Conservation (phyloP, 768 basidiomycete species). For the Amanita pseudoporphyria region DNA sequence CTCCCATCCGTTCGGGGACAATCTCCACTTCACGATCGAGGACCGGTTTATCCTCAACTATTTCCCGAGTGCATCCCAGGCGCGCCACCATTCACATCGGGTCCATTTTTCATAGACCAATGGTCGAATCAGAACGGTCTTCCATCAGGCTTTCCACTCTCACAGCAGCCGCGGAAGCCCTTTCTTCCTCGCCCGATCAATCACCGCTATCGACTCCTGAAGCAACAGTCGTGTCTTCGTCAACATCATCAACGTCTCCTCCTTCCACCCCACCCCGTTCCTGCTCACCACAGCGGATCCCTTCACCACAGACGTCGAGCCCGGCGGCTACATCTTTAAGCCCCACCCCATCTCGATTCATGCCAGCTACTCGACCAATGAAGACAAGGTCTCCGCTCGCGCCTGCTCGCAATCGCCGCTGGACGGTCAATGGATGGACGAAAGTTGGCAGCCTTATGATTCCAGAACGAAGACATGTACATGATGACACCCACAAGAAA, state of each 20-base stretch:
- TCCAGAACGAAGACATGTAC: neutral
- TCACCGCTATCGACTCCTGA: conserved; percentile 2
- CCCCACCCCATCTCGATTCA: neutral
- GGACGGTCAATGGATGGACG: conserved; percentile 6
- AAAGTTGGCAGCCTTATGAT: neutral
- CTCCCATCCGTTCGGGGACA: conserved; percentile 2
- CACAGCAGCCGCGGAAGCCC: conserved; percentile 2
- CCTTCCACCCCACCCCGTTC: conserved; percentile 1
- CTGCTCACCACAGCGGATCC: neutral
- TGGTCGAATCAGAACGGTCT: neutral
- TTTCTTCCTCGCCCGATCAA: neutral
- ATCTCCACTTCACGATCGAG: neutral
- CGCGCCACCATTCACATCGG: conserved; percentile 6
- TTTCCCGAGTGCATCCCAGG: neutral
- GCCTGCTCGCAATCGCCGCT: conserved; percentile 4
- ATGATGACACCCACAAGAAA: neutral
- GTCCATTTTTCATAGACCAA: conserved; percentile 1
- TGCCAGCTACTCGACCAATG: neutral
- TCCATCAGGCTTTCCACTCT: neutral
- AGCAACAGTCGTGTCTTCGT: conserved; percentile 1
- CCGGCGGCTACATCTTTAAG: neutral
- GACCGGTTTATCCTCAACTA: neutral
- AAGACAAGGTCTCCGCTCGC: neutral
- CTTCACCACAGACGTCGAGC: neutral
- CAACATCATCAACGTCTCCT: neutral